Conservation (phyloP, 2,329 filamentous ascomycete genomes). For the Claviceps citrina region DNA sequence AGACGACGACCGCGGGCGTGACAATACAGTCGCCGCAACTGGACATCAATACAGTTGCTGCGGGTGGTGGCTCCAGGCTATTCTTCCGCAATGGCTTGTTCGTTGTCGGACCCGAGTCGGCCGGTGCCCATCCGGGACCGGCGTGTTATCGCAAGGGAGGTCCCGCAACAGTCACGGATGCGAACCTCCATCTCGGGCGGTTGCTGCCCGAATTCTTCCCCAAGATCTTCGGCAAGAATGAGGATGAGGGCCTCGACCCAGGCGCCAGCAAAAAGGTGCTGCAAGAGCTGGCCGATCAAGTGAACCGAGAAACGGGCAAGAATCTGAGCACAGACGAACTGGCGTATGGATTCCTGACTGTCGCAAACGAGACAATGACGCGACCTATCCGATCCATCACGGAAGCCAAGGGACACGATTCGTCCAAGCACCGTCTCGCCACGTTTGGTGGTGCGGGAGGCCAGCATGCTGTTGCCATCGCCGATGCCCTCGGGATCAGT, state of each 20-base stretch:
- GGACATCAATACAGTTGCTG: slow-evolving; percentile 69
- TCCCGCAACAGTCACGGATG: slow-evolving; percentile 56
- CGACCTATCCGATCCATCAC: slow-evolving; percentile 21
- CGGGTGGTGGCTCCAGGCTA: slow-evolving; percentile 55
- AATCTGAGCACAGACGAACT: slow-evolving; percentile 21
- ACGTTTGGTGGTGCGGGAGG: slow-evolving; percentile 26
- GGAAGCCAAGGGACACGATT: slow-evolving; percentile 21
- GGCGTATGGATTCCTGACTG: slow-evolving; percentile 21
- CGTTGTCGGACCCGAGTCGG: slow-evolving; percentile 56
- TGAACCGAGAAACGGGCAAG: slow-evolving; percentile 20
- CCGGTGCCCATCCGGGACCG: slow-evolving; percentile 54
- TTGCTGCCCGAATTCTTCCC: slow-evolving; percentile 49
- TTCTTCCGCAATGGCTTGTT: slow-evolving; percentile 61
- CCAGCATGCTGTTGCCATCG: slow-evolving; percentile 29
- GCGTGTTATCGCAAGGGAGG: slow-evolving; percentile 61
- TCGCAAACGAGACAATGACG: slow-evolving; percentile 23
- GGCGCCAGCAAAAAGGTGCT: slow-evolving; percentile 27
- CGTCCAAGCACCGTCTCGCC: slow-evolving; percentile 20
- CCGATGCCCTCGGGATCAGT: slow-evolving; percentile 26
- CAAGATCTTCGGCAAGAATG: slow-evolving; percentile 32
- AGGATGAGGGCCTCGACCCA: slow-evolving; percentile 20
- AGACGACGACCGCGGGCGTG: slow-evolving; percentile 63
- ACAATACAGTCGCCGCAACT: slow-evolving; percentile 66
- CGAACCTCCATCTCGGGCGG: slow-evolving; percentile 53
- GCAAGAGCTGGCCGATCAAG: slow-evolving; percentile 23